Evolutionary conservation across 2,329 filamentous ascomycete species (phyloP).

Genomic region (Sarocladium oryzae): DNA sequence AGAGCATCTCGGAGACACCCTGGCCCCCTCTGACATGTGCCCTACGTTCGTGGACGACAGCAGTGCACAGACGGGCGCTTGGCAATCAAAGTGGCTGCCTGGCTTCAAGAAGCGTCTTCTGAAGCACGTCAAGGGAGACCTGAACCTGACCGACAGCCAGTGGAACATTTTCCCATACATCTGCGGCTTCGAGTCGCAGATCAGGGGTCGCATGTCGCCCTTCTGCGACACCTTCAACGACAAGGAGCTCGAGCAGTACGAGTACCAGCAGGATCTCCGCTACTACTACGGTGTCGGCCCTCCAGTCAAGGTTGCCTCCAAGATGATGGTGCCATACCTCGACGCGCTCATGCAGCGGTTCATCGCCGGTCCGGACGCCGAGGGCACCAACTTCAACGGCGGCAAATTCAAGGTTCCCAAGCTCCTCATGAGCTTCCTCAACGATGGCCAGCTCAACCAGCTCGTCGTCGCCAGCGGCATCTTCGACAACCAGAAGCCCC

Average conservation of each 20-base stretch:
- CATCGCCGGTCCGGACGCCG: constrained; percentile 41
- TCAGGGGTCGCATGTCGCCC: constrained; percentile 52
- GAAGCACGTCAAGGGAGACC: constrained; percentile 42
- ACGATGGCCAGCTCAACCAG: constrained; percentile 61
- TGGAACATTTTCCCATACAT: constrained; percentile 57
- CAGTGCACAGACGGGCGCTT: constrained; percentile 39
- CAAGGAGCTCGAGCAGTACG: constrained; percentile 55
- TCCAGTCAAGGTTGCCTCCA: constrained; percentile 44
- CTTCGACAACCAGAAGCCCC: constrained; percentile 47
- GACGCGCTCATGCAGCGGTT: constrained; percentile 46
- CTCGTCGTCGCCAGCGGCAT: constrained; percentile 53
- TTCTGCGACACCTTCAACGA: constrained; percentile 58
- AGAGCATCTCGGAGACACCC: constrained; percentile 51
- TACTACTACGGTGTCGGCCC: constrained; percentile 62
- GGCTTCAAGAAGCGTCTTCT: constrained; percentile 49
- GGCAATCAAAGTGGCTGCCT: constrained; percentile 46
- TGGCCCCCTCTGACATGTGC: constrained; percentile 57
- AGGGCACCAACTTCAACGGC: constrained; percentile 40
- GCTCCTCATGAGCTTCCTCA: constrained; percentile 55
- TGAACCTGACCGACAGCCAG: constrained; percentile 48
- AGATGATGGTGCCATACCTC: constrained; percentile 57
- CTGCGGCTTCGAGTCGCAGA: constrained; percentile 67
- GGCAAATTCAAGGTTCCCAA: constrained; percentile 44
- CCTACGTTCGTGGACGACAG: constrained; percentile 50
- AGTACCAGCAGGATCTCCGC: constrained; percentile 61